These are phyloP conservation scores for Durusdinium trenchii DNA, from an alignment of 73 alveolate genomes.

Conservation along the genomic window DNA sequence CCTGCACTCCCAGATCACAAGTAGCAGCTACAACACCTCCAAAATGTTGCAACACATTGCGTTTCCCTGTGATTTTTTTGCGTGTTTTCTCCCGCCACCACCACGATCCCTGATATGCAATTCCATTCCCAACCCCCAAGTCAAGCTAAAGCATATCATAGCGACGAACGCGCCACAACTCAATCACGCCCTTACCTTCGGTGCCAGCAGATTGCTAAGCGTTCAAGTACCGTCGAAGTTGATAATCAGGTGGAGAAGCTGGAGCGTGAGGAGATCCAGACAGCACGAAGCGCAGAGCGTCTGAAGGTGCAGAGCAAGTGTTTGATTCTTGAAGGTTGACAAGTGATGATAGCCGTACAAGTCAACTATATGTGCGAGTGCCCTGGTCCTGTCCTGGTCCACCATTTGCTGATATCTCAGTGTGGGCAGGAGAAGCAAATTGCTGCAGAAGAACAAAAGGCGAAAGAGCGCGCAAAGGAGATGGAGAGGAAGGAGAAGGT, in stretches of 20 bases:
- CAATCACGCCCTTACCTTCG: neutral
- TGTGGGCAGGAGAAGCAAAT: slow-evolving; percentile 70
- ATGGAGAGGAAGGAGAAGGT: slow-evolving; percentile 86
- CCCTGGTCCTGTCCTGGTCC: neutral
- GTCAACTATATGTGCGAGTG: neutral
- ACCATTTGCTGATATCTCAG: neutral
- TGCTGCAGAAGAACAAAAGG: slow-evolving; percentile 59
- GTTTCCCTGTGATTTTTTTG: neutral
- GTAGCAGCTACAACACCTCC: too few relatives aligned
- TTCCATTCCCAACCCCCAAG: neutral
- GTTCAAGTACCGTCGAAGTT: neutral
- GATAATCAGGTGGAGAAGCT: slow-evolving; percentile 35
- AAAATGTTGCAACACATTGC: too few relatives aligned
- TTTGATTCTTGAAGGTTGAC: neutral
- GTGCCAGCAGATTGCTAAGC: neutral
- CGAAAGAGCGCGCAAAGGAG: slow-evolving; percentile 70
- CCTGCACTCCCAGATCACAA: too few relatives aligned
- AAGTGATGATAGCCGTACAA: neutral
- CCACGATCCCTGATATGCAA: neutral
- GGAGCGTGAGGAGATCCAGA: slow-evolving; percentile 81
- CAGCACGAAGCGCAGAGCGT: slow-evolving; percentile 84
- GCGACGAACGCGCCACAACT: neutral
- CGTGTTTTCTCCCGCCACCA: neutral
- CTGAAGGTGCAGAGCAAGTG: neutral
- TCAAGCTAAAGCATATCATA: neutral